These are phyloP conservation scores for Triadica sebifera DNA, from an alignment of 345 rosid species.

Conservation along the genomic window DNA sequence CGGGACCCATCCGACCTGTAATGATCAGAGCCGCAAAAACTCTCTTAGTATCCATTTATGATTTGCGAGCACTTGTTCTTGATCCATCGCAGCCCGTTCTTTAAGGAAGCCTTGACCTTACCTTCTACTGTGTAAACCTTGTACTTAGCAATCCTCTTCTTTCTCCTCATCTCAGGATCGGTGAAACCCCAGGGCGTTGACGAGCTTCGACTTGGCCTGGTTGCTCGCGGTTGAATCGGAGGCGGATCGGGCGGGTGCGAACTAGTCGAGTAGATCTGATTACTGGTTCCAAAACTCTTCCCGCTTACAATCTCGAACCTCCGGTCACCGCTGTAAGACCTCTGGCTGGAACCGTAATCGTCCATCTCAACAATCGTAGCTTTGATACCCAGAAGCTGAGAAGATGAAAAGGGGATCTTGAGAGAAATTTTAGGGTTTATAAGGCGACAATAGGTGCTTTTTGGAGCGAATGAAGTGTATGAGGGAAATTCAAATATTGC, in stretches of 20 bases:
- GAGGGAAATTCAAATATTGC: slow-evolving; percentile 6
- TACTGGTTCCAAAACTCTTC: slow-evolving; percentile 33
- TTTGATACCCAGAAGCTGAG: not conserved
- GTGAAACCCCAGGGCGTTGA: slow-evolving; percentile 44
- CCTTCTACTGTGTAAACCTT: slow-evolving; percentile 68
- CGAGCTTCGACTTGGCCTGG: slow-evolving; percentile 15
- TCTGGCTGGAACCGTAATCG: slow-evolving; percentile 41
- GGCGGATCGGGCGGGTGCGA: slow-evolving; percentile 30
- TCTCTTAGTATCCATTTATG: slow-evolving; percentile 35
- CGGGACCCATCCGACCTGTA: slow-evolving; percentile 23
- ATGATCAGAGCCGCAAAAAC: not conserved
- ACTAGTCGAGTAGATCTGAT: slow-evolving; percentile 37
- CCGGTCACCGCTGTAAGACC: slow-evolving; percentile 27
- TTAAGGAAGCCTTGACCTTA: slow-evolving; percentile 51
- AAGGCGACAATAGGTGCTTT: slow-evolving; percentile 2
- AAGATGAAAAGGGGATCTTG: not conserved
- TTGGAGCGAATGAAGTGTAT: slow-evolving; percentile 11
- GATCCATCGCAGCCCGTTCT: slow-evolving; percentile 61
- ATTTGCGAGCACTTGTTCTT: slow-evolving; percentile 53
- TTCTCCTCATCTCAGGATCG: slow-evolving; percentile 54
- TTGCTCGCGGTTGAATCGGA: slow-evolving; percentile 28
- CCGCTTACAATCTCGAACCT: slow-evolving; percentile 54
- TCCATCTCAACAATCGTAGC: slow-evolving; percentile 28
- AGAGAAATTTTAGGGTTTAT: slow-evolving; percentile 18
- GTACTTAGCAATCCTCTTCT: slow-evolving; percentile 58